Base-by-base conservation (phyloP, 139 green algal species). In the Dunaliella sp. region DNA sequence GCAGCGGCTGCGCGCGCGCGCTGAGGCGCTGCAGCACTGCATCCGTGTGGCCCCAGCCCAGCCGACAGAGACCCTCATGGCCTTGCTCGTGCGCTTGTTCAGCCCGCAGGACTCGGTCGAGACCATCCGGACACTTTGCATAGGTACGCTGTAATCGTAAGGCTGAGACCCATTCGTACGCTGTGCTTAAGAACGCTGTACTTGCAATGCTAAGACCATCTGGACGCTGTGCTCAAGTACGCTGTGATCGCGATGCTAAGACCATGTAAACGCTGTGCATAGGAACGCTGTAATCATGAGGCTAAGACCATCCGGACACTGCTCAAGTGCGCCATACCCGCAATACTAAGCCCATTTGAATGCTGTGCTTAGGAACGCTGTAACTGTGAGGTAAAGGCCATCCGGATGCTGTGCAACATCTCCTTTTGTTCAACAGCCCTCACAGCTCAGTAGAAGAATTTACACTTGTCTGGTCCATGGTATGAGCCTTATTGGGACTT, bases 1-100 rank as follows among this genome's bases (percentile, higher is more conserved):
- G 36, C 76, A 36, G 28, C 93, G 87, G 34, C 84, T 80, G 22
- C 76, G 93, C 57, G 89, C 90, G 24, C 88, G 95, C 24, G 95
- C 94, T 0, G 88, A 84, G 0, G 77, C 86, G 1, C 75, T 98
- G 81, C 89, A 93, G 86, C 75, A 38, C 22, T 78, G 86, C 83
- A 86, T 98, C 25, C 90, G 95, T 0, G 92, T 98, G 31, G 92
- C 96, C 58, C 91, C 91, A 85, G 91, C 91, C 82, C 93, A 94
- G 88, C 90, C 92, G 0, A 28, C 87, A 0, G 87, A 89, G 74
- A 85, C 91, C 28, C 59, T 97, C 16, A 87, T 88, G 37, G 75
- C 26, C 2, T 38, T 84, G 37, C 80, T 92, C 35, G 81, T 80
- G 31, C 33, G 34, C n/a, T 80, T 90, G 36, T 92, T 90, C 83